Conservation (phyloP, 1,284 basidiomycete species). For the Pseudozyma sp. region DNA sequence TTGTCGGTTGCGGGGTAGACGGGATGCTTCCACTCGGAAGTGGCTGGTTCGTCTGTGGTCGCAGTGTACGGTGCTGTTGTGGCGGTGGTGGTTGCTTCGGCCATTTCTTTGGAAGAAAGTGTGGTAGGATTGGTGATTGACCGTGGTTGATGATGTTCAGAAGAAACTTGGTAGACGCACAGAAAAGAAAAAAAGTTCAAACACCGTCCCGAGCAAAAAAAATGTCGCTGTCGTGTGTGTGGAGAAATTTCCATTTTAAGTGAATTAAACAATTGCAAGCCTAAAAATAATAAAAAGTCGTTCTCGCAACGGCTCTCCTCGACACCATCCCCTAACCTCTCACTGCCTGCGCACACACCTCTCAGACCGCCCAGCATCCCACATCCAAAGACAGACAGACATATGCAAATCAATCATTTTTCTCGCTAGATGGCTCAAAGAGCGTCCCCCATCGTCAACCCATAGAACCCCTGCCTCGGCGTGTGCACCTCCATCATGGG, state of each 20-base stretch:
- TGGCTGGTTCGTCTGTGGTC: not conserved
- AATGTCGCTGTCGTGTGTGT: constrained; percentile 1
- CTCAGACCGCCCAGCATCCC: too few relatives aligned
- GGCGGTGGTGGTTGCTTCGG: not conserved
- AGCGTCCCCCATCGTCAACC: constrained; percentile 10
- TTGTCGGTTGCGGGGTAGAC: constrained; percentile 44
- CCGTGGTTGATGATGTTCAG: not conserved
- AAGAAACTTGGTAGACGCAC: not conserved
- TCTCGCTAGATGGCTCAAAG: constrained; percentile 1
- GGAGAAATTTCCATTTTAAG: not conserved
- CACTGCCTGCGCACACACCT: too few relatives aligned
- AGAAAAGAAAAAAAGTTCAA: constrained; percentile 6
- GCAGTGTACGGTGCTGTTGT: not conserved
- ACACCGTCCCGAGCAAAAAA: not conserved
- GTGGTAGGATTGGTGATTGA: not conserved
- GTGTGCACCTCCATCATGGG: not conserved
- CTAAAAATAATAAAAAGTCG: too few relatives aligned
- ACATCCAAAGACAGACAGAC: too few relatives aligned
- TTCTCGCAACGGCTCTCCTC: too few relatives aligned
- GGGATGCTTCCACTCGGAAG: constrained; percentile 38
- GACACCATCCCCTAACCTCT: too few relatives aligned
- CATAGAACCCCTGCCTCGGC: constrained; percentile 8
- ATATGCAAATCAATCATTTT: not conserved
- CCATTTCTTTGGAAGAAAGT: constrained; percentile 3
- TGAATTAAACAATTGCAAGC: not conserved